A percentile compares a stretch with the other conserved stretches of the same genome.
Conservation (phyloP, 306 rosid genomes). For the Glycine soja region DNA sequence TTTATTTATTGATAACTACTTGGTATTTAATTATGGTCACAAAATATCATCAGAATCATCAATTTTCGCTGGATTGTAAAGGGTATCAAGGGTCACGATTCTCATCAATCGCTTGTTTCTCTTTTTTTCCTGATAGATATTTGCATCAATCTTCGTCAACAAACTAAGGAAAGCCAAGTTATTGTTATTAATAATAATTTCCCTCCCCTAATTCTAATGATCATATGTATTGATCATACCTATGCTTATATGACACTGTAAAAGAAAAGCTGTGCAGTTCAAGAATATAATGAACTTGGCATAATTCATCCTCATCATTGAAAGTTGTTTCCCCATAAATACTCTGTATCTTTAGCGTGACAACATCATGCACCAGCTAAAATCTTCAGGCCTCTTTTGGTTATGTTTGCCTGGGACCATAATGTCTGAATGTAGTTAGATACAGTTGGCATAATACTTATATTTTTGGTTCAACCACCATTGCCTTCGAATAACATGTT, state of each 20-base stretch:
- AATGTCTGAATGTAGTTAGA: neutral
- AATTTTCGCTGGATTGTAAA: neutral
- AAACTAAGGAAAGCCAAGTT: slow-evolving; percentile 17
- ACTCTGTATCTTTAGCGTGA: neutral
- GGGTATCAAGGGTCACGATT: neutral
- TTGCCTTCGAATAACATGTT: neutral
- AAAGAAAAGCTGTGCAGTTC: neutral
- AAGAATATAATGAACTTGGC: neutral
- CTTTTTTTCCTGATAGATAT: slow-evolving; percentile 1
- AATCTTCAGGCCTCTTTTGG: neutral
- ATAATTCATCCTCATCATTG: neutral
- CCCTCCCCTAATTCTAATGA: neutral
- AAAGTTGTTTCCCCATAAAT: neutral
- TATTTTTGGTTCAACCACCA: no score
- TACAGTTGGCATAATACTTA: no score
- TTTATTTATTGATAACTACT: slow-evolving; percentile 8
- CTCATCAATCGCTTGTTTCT: slow-evolving; percentile 27
- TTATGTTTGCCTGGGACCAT: slow-evolving; percentile 21
- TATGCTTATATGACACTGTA: neutral
- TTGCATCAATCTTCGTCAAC: neutral
- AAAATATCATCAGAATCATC: slow-evolving; percentile 23
- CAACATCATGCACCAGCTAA: neutral
- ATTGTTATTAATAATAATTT: neutral
- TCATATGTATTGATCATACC: neutral
- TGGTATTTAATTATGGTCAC: neutral